Base-by-base conservation (phyloP, 2,329 filamentous ascomycete species). In the Paecilomyces dactylethromorphus region DNA sequence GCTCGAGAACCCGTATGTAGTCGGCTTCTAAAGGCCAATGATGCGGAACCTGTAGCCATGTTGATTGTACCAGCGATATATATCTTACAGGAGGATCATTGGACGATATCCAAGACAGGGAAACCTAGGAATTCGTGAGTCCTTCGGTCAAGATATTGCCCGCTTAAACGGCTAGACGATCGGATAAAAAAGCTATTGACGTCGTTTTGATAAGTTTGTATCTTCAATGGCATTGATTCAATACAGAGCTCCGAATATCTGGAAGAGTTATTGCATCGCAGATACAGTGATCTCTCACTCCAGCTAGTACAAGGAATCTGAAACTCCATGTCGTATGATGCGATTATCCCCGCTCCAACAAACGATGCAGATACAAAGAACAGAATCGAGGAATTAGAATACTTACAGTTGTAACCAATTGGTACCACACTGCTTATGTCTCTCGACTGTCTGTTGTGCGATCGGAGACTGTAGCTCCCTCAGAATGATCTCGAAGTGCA, bases 1-100 rank as follows among this genome's bases (percentile, higher is more conserved):
- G 63, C 60, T 45, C 68, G 69, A 58, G 68, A 62, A 56, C 67
- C 65, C 3, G 54, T 31, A 22, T 56, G 33, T 13, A 49, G 21
- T 21, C 32, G 39, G 21, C 21, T 32, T 33, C 55, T 45, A 15
- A 39, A 51, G 51, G 55, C 45, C 24, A 51, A 33, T 32, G 29
- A 12, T 21, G 35, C 26, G 11, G 24, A 56, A 21, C 35, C 22
- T 51, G 22, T 11, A 31, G 45, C 32, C 55, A 56, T 56, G n/a
- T 33, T 51, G 21, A 33, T 31, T 8, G 22, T 11, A 15, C 24
- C 24, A 15, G 15, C 12, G n/a, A 18, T 12, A 5, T 21, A 11
- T 31, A 32, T 29, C 18, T n/a, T 31, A 54, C 12, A 12, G 22
- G 53, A 18, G 26, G 11, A 12, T 1, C 50, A 52, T 52, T 24